Conservation (phyloP, 2,329 filamentous ascomycete genomes). For the Simplicillium sp. region DNA sequence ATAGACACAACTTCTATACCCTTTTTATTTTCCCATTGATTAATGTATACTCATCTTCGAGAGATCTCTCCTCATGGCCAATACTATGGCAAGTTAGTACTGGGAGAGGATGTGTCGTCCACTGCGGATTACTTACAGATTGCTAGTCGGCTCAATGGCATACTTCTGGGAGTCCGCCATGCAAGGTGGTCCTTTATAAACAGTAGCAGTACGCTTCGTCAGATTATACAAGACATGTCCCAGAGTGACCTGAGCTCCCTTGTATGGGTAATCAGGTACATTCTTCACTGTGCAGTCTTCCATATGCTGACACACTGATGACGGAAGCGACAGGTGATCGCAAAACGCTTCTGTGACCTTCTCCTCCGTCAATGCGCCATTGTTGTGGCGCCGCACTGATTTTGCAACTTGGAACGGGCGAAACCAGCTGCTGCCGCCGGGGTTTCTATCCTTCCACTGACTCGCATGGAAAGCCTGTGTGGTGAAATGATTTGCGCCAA, state of each 20-base stretch:
- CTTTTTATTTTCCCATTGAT: too few species aligned
- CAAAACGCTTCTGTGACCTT: slow-evolving; percentile 2
- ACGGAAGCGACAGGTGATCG: slow-evolving; percentile 4
- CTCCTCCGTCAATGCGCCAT: neutral
- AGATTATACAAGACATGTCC: slow-evolving; percentile 6
- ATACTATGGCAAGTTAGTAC: too few species aligned
- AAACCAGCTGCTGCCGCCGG: slow-evolving; percentile 9
- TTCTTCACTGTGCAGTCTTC: slow-evolving; percentile 3
- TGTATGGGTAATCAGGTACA: slow-evolving; percentile 7
- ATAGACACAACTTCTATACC: too few species aligned
- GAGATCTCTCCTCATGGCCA: too few species aligned
- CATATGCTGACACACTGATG: slow-evolving; percentile 6
- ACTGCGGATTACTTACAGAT: too few species aligned
- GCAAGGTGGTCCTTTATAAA: slow-evolving; percentile 7
- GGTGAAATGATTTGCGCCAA: slow-evolving; percentile 6
- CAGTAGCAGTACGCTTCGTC: slow-evolving; percentile 5
- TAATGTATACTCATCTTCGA: too few species aligned
- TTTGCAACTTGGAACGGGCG: neutral
- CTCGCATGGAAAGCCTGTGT: slow-evolving; percentile 4
- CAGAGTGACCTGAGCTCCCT: slow-evolving; percentile 3
- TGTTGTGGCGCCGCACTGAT: neutral
- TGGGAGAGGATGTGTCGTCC: too few species aligned
- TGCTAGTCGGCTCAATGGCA: too few species aligned
- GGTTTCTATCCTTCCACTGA: slow-evolving; percentile 2
- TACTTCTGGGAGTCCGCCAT: too few species aligned